Evolutionary conservation across 495 filamentous ascomycete species (phyloP), one percentile per base, ranked within the genome.

Genomic region (Xylaria venustula): DNA sequence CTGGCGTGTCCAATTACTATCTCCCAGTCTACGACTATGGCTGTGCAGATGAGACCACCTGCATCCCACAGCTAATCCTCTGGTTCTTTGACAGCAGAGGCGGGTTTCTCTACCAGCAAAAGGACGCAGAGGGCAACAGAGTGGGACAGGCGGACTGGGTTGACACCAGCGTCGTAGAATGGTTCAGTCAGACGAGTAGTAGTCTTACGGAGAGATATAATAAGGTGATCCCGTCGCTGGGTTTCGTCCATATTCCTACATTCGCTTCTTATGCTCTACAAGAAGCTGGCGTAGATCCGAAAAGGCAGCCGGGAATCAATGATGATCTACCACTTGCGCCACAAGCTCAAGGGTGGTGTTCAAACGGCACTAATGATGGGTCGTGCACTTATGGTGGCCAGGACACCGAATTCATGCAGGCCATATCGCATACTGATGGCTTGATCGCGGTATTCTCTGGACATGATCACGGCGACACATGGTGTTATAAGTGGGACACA

Each of bases 51-150:
- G 53, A 59, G 45, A 12, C 20, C 12, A 32, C 56, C 9, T 70
- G 73, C 44, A 32, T 70, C 0, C 71, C 74, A 0, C 71, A 71
- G 12, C 72, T 87, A 12, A 62, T 92, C 3, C 77, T 91, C 30
- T 92, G 87, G 87, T 91, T 91, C 75, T 91, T 92, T 65, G 89
- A 92, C 68, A 84, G 79, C 54, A 79, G 81, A 34, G 88, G 88
- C 37, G 89, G 89, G 0, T 77, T 76, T 46, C 64, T 73, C 25
- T 85, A 79, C 64, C 81, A 86, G 44, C 71, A 79, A 15, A 67
- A 68, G 7, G 64, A 79, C 12, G 63, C 75, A 11, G 17, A 66
- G 0, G 68, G 63, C 6, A 58, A 71, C 8, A 71, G 58, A 1
- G 62, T 77, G 34, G 67, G 67, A 7, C 70, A 75, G 58, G 71